phyloP scores from a whole-genome alignment of 108 stramenopile genomes.

The Nitzschia sp. region DNA sequence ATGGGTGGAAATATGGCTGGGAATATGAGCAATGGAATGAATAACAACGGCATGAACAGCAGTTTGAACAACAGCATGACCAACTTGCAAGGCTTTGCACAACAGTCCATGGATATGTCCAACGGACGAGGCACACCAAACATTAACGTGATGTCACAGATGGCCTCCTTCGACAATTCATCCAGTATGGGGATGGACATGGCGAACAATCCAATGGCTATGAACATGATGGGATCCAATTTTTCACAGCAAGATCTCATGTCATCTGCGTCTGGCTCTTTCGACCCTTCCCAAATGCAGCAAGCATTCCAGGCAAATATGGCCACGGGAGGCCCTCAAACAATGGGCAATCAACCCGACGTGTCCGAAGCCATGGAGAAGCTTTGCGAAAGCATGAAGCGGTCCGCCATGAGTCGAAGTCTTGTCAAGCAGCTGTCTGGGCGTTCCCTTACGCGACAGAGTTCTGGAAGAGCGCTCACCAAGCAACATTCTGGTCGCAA shows the following conservation, averaged over 20 bases:
- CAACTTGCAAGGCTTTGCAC: background rate
- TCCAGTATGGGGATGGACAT: background rate
- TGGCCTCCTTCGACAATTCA: background rate
- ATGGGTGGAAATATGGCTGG: background rate
- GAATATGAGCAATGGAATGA: background rate
- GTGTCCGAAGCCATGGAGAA: constrained; percentile 50
- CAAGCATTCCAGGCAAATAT: background rate
- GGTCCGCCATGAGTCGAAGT: constrained; percentile 54
- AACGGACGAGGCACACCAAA: background rate
- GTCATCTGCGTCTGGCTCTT: background rate
- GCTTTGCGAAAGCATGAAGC: constrained; percentile 53
- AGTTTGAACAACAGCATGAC: background rate
- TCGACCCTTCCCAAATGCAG: constrained; percentile 5
- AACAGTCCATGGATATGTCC: constrained; percentile 1
- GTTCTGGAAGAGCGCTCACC: constrained; percentile 8
- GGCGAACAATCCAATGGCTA: background rate
- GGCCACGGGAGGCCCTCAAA: background rate
- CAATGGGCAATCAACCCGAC: background rate
- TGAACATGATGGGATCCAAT: background rate
- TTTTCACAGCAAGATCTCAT: background rate
- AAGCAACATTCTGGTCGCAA: constrained; percentile 23
- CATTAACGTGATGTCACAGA: background rate
- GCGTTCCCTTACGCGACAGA: constrained; percentile 2
- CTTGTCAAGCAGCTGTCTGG: constrained; percentile 47
- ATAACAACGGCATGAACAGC: constrained; percentile 4